A percentile compares a stretch with the other conserved stretches of the same genome.
phyloP scores from a whole-genome alignment of 1,139 yeast species.

The Candida sp. region DNA sequence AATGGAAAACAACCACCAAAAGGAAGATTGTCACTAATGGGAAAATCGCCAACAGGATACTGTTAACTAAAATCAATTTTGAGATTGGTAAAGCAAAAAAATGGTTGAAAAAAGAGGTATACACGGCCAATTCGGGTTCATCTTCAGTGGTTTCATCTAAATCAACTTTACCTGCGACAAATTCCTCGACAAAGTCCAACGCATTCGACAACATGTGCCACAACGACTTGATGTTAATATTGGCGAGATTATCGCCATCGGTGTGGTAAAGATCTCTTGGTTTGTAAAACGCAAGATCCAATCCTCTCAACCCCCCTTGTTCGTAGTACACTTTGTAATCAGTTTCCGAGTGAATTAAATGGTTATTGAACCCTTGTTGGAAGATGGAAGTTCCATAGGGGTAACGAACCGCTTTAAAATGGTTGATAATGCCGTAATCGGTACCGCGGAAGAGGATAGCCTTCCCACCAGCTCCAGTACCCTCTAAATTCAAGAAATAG shows the following conservation, averaged over 20 bases:
- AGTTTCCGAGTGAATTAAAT: constrained; percentile 77
- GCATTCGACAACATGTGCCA: constrained; percentile 82
- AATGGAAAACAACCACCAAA: constrained; percentile 40
- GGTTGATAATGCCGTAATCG: constrained; percentile 60
- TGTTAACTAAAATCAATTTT: constrained; percentile 42
- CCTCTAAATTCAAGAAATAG: constrained; percentile 82
- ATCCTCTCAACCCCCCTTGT: constrained; percentile 67
- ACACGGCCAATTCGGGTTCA: constrained; percentile 49
- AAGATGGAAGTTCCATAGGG: constrained; percentile 80
- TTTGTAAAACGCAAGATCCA: constrained; percentile 58
- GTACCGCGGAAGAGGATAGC: constrained; percentile 83
- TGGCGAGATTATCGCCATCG: constrained; percentile 62
- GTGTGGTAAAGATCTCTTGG: constrained; percentile 89
- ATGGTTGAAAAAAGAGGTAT: constrained; percentile 56
- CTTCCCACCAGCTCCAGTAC: constrained; percentile 95
- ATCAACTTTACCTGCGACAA: constrained; percentile 38
- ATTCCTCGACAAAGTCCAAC: constrained; percentile 48
- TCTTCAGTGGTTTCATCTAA: constrained; percentile 28
- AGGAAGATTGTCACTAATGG: constrained; percentile 55
- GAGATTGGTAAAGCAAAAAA: constrained; percentile 56
- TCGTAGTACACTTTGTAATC: constrained; percentile 73
- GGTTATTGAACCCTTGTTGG: constrained; percentile 78
- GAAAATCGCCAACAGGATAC: constrained; percentile 45
- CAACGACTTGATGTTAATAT: constrained; percentile 60
- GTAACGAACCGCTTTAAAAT: constrained; percentile 46